A percentile compares a stretch with the other conserved stretches of the same genome.
These are phyloP conservation scores for Claviceps africana DNA, from an alignment of 2,329 filamentous ascomycete genomes.

Conservation along the genomic window DNA sequence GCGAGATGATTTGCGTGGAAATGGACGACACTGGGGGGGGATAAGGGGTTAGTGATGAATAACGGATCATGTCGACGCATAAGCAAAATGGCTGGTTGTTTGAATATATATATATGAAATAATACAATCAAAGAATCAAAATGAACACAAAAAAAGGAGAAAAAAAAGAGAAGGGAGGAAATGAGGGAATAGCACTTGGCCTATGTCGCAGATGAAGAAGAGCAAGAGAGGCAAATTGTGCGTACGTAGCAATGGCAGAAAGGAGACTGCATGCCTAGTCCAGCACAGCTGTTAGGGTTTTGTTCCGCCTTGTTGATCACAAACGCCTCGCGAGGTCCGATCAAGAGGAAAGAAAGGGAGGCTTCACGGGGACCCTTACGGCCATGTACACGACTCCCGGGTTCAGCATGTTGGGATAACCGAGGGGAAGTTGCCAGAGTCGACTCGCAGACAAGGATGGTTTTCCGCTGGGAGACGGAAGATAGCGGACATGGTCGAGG, in stretches of 20 bases:
- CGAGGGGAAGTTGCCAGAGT: neutral
- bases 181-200: neutral
- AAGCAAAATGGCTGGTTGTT: too few relatives aligned
- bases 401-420: neutral
- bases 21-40: neutral
- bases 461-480: too few relatives aligned
- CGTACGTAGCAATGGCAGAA: conserved; percentile 19
- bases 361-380: neutral
- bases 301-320: too few relatives aligned
- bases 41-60: too few relatives aligned
- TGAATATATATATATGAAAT: too few relatives aligned
- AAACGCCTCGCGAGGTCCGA: too few relatives aligned
- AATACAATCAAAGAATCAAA: too few relatives aligned
- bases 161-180: too few relatives aligned
- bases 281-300: neutral
- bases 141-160: too few relatives aligned
- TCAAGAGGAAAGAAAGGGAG: too few relatives aligned
- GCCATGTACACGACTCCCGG: neutral
- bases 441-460: neutral
- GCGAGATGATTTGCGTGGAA: neutral
- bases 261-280: conserved; percentile 10
- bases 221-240: neutral
- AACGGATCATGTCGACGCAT: neutral
- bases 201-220: too few relatives aligned
- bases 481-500: too few relatives aligned